phyloP scores from a whole-genome alignment of 371 early-diverging fungal species.

The Nematocida ironsii region DNA sequence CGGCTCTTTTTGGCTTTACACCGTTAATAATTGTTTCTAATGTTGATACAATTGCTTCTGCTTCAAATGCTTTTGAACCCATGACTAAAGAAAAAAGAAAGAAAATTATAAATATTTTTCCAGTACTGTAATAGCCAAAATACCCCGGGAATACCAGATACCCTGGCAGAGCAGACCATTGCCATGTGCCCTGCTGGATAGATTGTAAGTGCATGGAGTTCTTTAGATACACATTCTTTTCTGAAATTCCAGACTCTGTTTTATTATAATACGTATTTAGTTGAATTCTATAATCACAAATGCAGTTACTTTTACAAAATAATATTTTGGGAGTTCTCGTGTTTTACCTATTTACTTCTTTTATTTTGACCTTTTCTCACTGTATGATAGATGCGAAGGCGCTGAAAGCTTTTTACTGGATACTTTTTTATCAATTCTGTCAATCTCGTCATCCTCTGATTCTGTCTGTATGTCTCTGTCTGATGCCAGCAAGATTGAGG shows the following conservation, averaged over 20 bases:
- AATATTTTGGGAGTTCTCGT: no score
- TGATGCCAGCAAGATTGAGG: constrained; percentile 78
- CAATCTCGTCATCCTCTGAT: constrained; percentile 49
- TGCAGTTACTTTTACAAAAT: no score
- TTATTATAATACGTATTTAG: no score
- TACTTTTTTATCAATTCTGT: constrained; percentile 43
- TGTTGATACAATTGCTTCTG: constrained; percentile 48
- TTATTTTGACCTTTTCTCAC: constrained; percentile 1
- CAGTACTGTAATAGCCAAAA: neutral
- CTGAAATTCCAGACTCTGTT: no score
- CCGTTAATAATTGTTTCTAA: constrained; percentile 51
- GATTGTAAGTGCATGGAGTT: no score
- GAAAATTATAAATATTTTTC: constrained; percentile 43
- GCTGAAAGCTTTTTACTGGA: constrained; percentile 41
- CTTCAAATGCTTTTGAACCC: constrained; percentile 54
- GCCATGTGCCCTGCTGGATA: no score
- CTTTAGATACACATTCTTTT: no score
- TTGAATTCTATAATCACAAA: no score
- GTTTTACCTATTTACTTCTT: neutral
- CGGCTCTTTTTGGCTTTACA: constrained; percentile 47
- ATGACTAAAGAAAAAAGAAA: constrained; percentile 52
- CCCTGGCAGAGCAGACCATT: no score
- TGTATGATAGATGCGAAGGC: constrained; percentile 20
- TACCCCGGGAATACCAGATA: no score
- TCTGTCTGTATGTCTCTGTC: constrained; percentile 72